phyloP scores from a whole-genome alignment of 116 monocot species.

The Thalassia testudinum region DNA sequence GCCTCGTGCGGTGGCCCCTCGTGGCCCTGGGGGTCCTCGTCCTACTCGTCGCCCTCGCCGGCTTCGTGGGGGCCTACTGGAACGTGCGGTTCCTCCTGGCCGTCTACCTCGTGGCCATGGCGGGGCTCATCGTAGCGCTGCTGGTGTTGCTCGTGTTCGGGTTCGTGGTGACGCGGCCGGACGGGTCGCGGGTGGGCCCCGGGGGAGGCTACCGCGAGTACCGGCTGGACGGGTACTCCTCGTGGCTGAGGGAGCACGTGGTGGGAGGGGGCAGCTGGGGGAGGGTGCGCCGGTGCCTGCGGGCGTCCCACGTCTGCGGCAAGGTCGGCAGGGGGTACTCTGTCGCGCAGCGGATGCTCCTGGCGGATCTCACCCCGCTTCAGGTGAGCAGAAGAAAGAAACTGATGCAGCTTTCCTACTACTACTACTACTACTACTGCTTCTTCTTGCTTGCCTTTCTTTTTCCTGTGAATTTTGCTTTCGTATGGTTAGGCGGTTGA shows the following conservation, averaged over 20 bases:
- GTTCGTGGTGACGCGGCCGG: constrained; percentile 51
- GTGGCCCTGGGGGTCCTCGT: constrained; percentile 67
- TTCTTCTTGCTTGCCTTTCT: too few relatives aligned
- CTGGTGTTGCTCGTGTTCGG: constrained; percentile 55
- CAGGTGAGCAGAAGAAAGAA: constrained; percentile 33
- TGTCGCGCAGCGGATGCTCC: constrained; percentile 35
- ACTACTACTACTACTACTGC: background rate
- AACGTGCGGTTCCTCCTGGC: constrained; percentile 62
- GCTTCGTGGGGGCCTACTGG: constrained; percentile 85
- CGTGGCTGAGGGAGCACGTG: constrained; percentile 47
- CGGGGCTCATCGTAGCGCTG: constrained; percentile 55
- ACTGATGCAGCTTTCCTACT: background rate
- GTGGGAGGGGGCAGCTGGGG: constrained; percentile 26
- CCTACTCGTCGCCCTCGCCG: constrained; percentile 82
- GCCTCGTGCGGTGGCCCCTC: constrained; percentile 54
- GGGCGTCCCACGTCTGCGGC: constrained; percentile 32
- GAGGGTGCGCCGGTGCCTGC: constrained; percentile 36
- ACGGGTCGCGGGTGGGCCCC: constrained; percentile 32
- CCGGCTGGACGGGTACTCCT: constrained; percentile 48
- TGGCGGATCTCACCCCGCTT: constrained; percentile 45
- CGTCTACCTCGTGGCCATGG: constrained; percentile 68
- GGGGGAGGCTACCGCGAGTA: constrained; percentile 58
- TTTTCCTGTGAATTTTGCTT: too few relatives aligned
- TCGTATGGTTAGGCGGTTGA: too few relatives aligned
- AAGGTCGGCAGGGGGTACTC: constrained; percentile 25